These are phyloP conservation scores for Rhytidiadelphus loreus DNA, from an alignment of 225 moss, liverwort and hornwort genomes.

Conservation along the genomic window DNA sequence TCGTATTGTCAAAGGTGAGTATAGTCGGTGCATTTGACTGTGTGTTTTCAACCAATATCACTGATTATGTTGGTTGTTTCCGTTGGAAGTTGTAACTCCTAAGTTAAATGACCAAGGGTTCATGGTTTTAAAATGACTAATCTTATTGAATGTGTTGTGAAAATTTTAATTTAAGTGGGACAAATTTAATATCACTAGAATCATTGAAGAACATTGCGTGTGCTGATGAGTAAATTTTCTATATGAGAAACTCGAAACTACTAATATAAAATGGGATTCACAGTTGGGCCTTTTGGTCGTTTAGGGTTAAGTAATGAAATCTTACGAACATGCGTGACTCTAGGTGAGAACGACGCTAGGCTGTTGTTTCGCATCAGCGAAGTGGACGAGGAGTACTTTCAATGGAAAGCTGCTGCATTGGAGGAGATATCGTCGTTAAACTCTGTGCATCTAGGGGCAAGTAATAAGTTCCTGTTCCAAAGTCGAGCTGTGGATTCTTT, in stretches of 20 bases:
- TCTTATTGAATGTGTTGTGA: background rate
- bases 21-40: background rate
- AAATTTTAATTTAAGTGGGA: background rate
- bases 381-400: constrained; percentile 40
- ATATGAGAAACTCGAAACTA: background rate
- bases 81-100: background rate
- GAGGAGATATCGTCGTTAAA: constrained; percentile 25
- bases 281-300: background rate
- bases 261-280: background rate
- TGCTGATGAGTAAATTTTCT: background rate
- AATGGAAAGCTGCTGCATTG: constrained; percentile 35
- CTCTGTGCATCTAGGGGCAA: constrained; percentile 30
- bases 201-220: background rate
- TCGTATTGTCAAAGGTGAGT: constrained; percentile 20
- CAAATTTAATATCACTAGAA: too few relatives aligned
- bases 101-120: background rate
- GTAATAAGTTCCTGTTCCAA: constrained; percentile 34
- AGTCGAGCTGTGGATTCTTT: constrained; percentile 30
- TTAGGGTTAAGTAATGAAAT: background rate
- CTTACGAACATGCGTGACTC: background rate
- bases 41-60: background rate
- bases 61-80: background rate
- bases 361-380: constrained; percentile 29
- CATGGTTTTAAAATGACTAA: background rate
- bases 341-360: constrained; percentile 46